Percentiles rank a stretch among this genome's conserved stretches.
Conservation (phyloP, 192 early-diverging fungal species). For the Podila clonocystis region DNA sequence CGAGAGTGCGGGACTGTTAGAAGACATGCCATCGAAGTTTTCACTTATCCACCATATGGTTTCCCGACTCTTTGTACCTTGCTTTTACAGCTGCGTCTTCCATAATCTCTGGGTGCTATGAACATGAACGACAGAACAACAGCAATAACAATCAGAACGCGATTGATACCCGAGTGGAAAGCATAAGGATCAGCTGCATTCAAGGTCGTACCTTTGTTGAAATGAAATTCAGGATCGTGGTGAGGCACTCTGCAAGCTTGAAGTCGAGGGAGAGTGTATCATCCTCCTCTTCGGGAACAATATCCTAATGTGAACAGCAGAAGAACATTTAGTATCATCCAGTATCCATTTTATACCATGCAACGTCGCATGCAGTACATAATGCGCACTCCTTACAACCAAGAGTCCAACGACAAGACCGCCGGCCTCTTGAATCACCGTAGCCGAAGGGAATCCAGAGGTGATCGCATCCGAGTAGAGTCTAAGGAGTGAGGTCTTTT, state of each 20-base stretch:
- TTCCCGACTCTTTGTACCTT: neutral
- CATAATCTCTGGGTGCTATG: neutral
- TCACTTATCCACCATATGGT: neutral
- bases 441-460: conserved; percentile 21
- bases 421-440: neutral
- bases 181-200: neutral
- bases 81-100: neutral
- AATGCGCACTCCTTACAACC: conserved; percentile 6
- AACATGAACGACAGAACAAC: neutral
- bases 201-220: conserved; percentile 17
- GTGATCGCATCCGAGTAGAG: conserved; percentile 33
- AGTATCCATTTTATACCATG: no score
- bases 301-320: conserved; percentile 4
- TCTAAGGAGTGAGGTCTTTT: conserved; percentile 27
- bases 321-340: neutral
- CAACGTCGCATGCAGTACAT: neutral
- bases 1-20: no score
- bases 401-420: conserved; percentile 21
- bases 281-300: conserved; percentile 13
- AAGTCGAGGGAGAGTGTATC: conserved; percentile 5
- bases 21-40: conserved; percentile 12
- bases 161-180: no score
- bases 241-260: conserved; percentile 34
- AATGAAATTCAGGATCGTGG: conserved; percentile 10
- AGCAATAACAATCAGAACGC: neutral